These are phyloP conservation scores for Candida maesae DNA, from an alignment of 805 yeast genomes.

Conservation along the genomic window DNA sequence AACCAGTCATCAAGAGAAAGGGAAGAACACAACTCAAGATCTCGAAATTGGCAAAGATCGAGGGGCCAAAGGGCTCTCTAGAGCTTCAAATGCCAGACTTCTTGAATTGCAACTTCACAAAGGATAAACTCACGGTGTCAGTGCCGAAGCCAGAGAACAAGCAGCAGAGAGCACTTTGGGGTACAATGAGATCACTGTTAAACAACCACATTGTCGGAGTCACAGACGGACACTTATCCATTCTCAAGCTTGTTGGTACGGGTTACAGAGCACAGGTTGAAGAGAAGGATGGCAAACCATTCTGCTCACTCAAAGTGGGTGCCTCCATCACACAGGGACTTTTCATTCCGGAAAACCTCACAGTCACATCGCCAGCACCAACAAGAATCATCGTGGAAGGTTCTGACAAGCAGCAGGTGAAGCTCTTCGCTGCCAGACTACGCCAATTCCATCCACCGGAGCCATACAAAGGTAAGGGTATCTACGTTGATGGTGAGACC, in stretches of 20 bases:
- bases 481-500: slow-evolving; percentile 87
- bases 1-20: slow-evolving; percentile 59
- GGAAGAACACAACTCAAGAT: slow-evolving; percentile 59
- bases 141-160: slow-evolving; percentile 56
- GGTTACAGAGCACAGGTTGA: slow-evolving; percentile 91
- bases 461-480: slow-evolving; percentile 98
- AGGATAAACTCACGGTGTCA: slow-evolving; percentile 43
- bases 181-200: slow-evolving; percentile 78
- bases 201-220: slow-evolving; percentile 83
- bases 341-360: slow-evolving; percentile 71
- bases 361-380: slow-evolving; percentile 76
- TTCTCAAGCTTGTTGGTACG: slow-evolving; percentile 89
- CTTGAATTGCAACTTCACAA: slow-evolving; percentile 40
- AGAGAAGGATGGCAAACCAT: slow-evolving; percentile 42
- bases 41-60: slow-evolving; percentile 54
- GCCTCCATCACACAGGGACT: slow-evolving; percentile 77
- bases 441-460: slow-evolving; percentile 93
- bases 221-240: slow-evolving; percentile 87
- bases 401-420: slow-evolving; percentile 80
- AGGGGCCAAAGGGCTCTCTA: slow-evolving; percentile 77
- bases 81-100: slow-evolving; percentile 70
- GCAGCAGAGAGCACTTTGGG: slow-evolving; percentile 90
- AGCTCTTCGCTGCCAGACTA: slow-evolving; percentile 81
- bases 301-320: slow-evolving; percentile 81
- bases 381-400: slow-evolving; percentile 86